Base-by-base conservation (phyloP, 2,329 filamentous ascomycete genomes). In the Fusarium gaditjirri region DNA sequence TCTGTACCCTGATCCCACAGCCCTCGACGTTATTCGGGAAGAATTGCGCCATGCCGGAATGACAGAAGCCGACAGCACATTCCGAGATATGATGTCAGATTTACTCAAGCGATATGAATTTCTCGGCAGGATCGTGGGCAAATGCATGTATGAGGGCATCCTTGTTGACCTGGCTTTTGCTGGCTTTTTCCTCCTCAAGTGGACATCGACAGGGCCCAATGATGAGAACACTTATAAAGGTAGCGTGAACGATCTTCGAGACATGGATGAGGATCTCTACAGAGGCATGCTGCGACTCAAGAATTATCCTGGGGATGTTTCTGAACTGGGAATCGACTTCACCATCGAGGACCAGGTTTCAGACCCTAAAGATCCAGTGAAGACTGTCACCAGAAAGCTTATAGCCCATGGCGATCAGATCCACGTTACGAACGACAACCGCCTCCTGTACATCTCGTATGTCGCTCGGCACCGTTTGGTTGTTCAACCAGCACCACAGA, bases 141-240 rank as follows among this genome's bases (percentile, higher is more conserved):
- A 99, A 80, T 99, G 96, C 81, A 86, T 99, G 77, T 99, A 99
- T 78, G 96, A 99, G 83, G 95, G 95, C 2, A 98, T 99, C 47
- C 87, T 99, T 6, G 91, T 98, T 50, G 95, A 99, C 81, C 91
- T 98, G 66, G 90, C 90, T 55, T 99, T 99, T 84, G 95, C 95
- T 2, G 92, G 93, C 1, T 99, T 99, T 84, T 99, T 99, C 83
- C 88, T 99, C 11, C 88, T 97, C 66, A 98, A 98, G 80, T 99
- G 96, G 96, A 90, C 94, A 5, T 87, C 95, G 58, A 91, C 92
- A 16, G 92, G 92, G 3, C 77, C 80, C 21, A 84, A 83, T 38
- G 90, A 90, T 38, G 86, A 91, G 23, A 90, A 89, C 73, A 92
- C 90, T 14, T 97, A 97, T 83, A 92, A 94, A 56, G 93, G 94